Base-by-base conservation (phyloP, 192 early-diverging fungal species). In the Mortierella antarctica region DNA sequence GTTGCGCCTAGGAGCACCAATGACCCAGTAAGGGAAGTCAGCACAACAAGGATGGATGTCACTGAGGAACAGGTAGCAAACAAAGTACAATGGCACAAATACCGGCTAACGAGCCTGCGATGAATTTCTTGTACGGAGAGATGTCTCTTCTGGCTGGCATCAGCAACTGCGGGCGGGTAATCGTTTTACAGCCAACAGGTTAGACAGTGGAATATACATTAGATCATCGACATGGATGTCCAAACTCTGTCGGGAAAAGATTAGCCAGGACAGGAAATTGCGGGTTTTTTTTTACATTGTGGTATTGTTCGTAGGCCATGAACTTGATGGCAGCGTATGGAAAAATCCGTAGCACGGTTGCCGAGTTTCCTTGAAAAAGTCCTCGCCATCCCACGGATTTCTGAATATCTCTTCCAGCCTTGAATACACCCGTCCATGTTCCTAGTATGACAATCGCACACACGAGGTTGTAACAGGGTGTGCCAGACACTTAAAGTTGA, bases 291-390 rank as follows among this genome's bases (percentile, higher is more conserved):
- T 31, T 60, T 85, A 85, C 84, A 45, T 84, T 65, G 67, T 87
- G 85, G 62, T 90, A 91, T 83, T 99, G 96, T 86, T 99, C 97
- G 78, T 94, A 96, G 11, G 91, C 90, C 89, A 96, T 95, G 80
- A 97, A 99, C 83, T 97, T 97, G 80, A 99, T 93, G 13, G 95
- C 94, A 0, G 95, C 94, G 67, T 97, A 97, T 6, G 97, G 97
- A 75, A 97, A 97, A 66, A 99, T 97, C 23, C 97, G 83, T 2
- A 96, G 83, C 5, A 99, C 80, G 44, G 96, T 96, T 55, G 94
- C 96, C 18, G 93, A 95, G 78, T 99, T 95, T 49, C 97, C 97
- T 85, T 96, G 95, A 67, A 96, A 97, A 21, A 99, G 86, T 8
- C 96, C 96, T 15, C 83, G 83, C 1, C 91, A 41, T 2, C 97